Evolutionary conservation across 176 grass and related monocot genomes (phyloP).

Genomic region (Otatea glauca): DNA sequence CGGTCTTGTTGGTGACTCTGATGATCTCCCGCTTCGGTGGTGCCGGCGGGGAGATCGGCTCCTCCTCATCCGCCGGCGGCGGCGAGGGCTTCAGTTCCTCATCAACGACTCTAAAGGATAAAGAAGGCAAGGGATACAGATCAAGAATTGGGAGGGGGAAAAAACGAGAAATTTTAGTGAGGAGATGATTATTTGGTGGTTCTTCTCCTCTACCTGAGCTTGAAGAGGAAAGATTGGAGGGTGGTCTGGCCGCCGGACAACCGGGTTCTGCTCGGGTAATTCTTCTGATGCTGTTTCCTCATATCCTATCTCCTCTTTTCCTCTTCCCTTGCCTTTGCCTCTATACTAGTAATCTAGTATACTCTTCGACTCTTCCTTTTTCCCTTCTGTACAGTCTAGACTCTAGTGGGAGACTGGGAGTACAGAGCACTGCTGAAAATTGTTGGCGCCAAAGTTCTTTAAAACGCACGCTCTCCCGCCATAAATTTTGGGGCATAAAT

Average conservation of each 20-base stretch:
- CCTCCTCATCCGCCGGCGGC: background rate
- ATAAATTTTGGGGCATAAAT: slow-evolving; percentile 13
- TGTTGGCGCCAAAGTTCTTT: slow-evolving; percentile 45
- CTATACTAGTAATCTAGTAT: background rate
- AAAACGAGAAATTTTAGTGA: background rate
- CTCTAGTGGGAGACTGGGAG: no score
- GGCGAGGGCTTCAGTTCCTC: slow-evolving; percentile 12
- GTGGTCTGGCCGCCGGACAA: slow-evolving; percentile 58
- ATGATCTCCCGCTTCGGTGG: slow-evolving; percentile 51
- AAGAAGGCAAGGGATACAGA: background rate
- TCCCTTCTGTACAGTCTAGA: no score
- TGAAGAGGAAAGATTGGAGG: slow-evolving; percentile 67
- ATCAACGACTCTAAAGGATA: slow-evolving; percentile 25
- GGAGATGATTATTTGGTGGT: background rate
- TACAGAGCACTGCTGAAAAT: background rate
- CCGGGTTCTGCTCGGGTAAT: slow-evolving; percentile 36
- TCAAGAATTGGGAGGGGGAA: background rate
- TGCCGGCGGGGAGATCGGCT: slow-evolving; percentile 8
- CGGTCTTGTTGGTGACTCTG: slow-evolving; percentile 34
- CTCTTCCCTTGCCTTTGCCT: slow-evolving; percentile 17
- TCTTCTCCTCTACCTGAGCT: slow-evolving; percentile 41
- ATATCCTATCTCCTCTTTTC: slow-evolving; percentile 17
- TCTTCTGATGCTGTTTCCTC: slow-evolving; percentile 46
- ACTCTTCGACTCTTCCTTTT: background rate
- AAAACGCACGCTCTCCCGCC: slow-evolving; percentile 36